Conservation (phyloP, 768 basidiomycete genomes). For the Daedalea quercina region DNA sequence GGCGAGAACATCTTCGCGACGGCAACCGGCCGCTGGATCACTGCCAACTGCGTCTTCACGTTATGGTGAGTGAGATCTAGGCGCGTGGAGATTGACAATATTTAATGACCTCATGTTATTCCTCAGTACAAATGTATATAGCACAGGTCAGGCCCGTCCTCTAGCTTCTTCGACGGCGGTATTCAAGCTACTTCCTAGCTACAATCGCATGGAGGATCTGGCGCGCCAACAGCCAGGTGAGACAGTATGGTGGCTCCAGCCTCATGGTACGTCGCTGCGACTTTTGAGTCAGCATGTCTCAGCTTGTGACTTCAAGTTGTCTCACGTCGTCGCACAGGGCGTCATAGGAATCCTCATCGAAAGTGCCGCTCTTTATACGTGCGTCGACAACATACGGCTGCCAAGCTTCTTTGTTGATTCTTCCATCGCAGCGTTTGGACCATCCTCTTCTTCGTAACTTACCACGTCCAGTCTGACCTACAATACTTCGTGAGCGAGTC, state of each 20-base stretch:
- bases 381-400: background rate
- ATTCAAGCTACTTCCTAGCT: background rate
- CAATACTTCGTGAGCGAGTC: background rate
- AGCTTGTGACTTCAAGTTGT: background rate
- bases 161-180: background rate
- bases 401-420: background rate
- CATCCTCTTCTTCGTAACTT: conserved; percentile 2
- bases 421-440: background rate
- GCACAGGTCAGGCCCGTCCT: background rate
- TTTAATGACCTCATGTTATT: too few species aligned
- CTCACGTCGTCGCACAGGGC: background rate
- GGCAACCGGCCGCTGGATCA: background rate
- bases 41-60: conserved; percentile 3
- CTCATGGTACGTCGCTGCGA: background rate
- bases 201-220: conserved; percentile 1
- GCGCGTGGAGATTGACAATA: too few species aligned
- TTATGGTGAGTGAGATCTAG: background rate
- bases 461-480: background rate
- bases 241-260: background rate
- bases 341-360: conserved; percentile 1
- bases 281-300: too few species aligned
- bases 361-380: conserved; percentile 5
- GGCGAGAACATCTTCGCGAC: background rate
- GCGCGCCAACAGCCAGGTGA: background rate
- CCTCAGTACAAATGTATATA: background rate